phyloP scores from a whole-genome alignment of 352 stramenopile species.

The Globisporangium radiosum region DNA sequence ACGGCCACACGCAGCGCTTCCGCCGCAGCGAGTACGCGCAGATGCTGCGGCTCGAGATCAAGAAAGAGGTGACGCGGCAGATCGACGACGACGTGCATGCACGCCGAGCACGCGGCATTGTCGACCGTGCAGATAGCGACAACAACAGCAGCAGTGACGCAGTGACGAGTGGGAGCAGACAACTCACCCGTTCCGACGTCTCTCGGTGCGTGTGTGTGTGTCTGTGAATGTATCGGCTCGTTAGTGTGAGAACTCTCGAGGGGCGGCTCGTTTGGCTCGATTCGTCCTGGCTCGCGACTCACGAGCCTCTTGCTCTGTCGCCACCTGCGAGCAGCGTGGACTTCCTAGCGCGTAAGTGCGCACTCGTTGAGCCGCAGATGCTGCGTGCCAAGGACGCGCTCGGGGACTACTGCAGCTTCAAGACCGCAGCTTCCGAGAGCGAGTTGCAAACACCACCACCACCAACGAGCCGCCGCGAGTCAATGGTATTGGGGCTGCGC shows the following conservation, averaged over 20 bases:
- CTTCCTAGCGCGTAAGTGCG: slow-evolving; percentile 47
- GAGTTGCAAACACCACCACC: not conserved
- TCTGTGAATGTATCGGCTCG: not conserved
- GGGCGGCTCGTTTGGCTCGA: not conserved
- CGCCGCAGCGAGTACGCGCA: slow-evolving; percentile 46
- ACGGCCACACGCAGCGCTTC: slow-evolving; percentile 65
- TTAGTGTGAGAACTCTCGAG: not conserved
- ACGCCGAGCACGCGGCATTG: slow-evolving; percentile 10
- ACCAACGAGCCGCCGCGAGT: slow-evolving; percentile 24
- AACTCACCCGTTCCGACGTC: not conserved
- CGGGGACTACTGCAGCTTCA: slow-evolving; percentile 61
- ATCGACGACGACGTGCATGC: slow-evolving; percentile 45
- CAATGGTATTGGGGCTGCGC: slow-evolving; percentile 42
- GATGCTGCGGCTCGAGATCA: slow-evolving; percentile 62
- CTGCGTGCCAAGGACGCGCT: slow-evolving; percentile 27
- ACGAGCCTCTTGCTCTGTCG: too few relatives aligned
- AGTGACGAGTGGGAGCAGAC: not conserved
- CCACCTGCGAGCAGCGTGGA: slow-evolving; percentile 14
- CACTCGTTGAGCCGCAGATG: slow-evolving; percentile 36
- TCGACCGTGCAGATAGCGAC: not conserved
- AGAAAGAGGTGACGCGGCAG: slow-evolving; percentile 63
- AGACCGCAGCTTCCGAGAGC: slow-evolving; percentile 10
- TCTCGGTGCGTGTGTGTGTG: slow-evolving; percentile 2
- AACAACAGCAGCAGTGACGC: not conserved
- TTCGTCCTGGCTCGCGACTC: too few relatives aligned